Conservation (phyloP, 805 yeast species). For the Ogataea corticis region DNA sequence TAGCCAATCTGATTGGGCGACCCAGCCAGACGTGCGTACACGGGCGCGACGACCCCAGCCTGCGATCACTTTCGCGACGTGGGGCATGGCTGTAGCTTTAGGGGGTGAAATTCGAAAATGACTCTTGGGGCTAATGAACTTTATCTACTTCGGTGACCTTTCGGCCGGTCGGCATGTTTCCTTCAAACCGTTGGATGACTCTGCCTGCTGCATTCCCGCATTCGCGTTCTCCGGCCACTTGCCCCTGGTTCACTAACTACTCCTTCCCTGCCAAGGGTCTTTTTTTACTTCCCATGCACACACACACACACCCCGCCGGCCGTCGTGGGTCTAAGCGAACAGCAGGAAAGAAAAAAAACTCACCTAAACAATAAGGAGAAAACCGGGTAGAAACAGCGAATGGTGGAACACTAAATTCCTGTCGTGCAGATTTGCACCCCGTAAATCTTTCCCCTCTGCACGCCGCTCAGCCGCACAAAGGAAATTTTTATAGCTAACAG, state of each 20-base stretch:
- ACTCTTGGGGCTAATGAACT: too few relatives aligned
- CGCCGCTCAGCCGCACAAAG: slow-evolving; percentile 1
- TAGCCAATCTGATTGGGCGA: slow-evolving; percentile 1
- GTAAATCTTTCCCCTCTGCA: not conserved
- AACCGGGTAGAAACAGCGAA: slow-evolving; percentile 7
- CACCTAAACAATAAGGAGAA: slow-evolving; percentile 4
- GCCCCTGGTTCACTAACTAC: too few relatives aligned
- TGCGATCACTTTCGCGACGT: too few relatives aligned
- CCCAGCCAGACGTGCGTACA: not conserved
- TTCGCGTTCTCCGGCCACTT: too few relatives aligned
- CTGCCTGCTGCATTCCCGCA: too few relatives aligned
- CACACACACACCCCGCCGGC: not conserved
- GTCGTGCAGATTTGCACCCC: slow-evolving; percentile 2
- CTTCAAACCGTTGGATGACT: too few relatives aligned
- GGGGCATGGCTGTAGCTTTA: too few relatives aligned
- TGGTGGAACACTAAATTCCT: not conserved
- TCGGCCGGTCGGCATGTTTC: too few relatives aligned
- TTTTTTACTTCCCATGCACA: not conserved
- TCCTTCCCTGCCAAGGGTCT: too few relatives aligned
- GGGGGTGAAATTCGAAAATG: too few relatives aligned
- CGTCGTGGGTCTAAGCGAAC: not conserved
- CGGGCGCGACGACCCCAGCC: not conserved
- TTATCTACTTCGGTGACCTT: too few relatives aligned
- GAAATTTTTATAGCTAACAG: too few relatives aligned
- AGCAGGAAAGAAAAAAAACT: slow-evolving; percentile 1